Conservation (phyloP, 805 yeast genomes). For the Candida golubevii region DNA sequence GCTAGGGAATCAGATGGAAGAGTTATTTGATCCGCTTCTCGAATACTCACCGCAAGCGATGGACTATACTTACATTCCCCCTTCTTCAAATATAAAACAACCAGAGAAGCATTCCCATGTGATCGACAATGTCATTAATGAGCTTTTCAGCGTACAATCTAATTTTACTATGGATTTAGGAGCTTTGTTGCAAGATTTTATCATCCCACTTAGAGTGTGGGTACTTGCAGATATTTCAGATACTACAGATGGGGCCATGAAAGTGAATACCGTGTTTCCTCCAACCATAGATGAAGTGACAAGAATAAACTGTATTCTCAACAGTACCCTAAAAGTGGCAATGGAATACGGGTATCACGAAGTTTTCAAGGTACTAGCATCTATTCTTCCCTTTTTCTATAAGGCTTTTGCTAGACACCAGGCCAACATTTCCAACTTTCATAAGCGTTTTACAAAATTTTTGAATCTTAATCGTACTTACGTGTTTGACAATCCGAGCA, state of each 20-base stretch:
- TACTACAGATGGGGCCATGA: conserved; percentile 52
- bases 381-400: conserved; percentile 83
- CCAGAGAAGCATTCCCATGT: neutral
- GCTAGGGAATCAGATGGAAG: conserved; percentile 83
- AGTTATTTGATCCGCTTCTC: conserved; percentile 79
- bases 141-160: conserved; percentile 67
- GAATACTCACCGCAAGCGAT: conserved; percentile 92
- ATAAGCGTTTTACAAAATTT: conserved; percentile 45
- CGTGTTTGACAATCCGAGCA: conserved; percentile 25
- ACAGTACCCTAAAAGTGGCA: conserved; percentile 70
- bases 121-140: conserved; percentile 41
- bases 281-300: conserved; percentile 95
- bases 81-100: conserved; percentile 23
- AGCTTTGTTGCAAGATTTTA: conserved; percentile 68
- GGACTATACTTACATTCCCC: conserved; percentile 65
- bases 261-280: conserved; percentile 77
- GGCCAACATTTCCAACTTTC: conserved; percentile 76
- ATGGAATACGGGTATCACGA: conserved; percentile 68
- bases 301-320: conserved; percentile 78
- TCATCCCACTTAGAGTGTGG: conserved; percentile 71
- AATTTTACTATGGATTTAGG: conserved; percentile 69
- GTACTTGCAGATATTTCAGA: conserved; percentile 46
- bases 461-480: conserved; percentile 24
- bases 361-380: conserved; percentile 73
- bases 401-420: conserved; percentile 92